Evolutionary conservation across 495 filamentous ascomycete species (phyloP).

Genomic region (Podospora anserina): DNA sequence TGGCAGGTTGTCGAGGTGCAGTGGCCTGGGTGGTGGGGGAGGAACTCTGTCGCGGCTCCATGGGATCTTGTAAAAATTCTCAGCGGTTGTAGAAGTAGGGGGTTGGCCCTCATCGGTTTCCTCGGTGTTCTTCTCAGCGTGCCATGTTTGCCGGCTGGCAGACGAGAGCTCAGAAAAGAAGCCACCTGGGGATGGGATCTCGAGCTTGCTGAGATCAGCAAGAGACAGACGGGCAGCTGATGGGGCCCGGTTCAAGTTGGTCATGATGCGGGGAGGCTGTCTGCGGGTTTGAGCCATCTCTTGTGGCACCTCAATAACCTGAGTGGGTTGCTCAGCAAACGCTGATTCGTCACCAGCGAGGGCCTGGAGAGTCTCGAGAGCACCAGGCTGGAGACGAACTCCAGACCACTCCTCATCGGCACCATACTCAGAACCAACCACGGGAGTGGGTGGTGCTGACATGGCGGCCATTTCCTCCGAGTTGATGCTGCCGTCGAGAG

Average conservation of each 20-base stretch:
- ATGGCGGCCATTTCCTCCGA: constrained; percentile 79
- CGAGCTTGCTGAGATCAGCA: constrained; percentile 61
- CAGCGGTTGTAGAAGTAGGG: constrained; percentile 74
- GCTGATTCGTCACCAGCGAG: constrained; percentile 59
- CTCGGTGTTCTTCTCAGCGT: constrained; percentile 37
- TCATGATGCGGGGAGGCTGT: constrained; percentile 39
- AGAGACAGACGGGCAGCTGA: constrained; percentile 46
- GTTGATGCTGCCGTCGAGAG: constrained; percentile 80
- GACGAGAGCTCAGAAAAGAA: constrained; percentile 83
- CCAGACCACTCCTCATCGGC: constrained; percentile 53
- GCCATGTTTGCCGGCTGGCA: constrained; percentile 75
- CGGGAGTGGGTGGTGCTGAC: constrained; percentile 77
- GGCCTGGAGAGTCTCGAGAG: constrained; percentile 72
- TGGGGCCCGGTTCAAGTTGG: constrained; percentile 29
- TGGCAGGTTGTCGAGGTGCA: constrained; percentile 31
- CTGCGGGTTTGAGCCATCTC: constrained; percentile 41
- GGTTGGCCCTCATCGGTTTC: constrained; percentile 46
- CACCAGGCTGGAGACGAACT: constrained; percentile 73
- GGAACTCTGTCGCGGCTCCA: constrained; percentile 50
- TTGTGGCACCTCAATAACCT: constrained; percentile 48
- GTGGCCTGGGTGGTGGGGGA: constrained; percentile 34
- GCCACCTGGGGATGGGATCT: constrained; percentile 83
- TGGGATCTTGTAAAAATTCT: constrained; percentile 78
- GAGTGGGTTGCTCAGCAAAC: constrained; percentile 49
- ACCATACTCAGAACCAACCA: constrained; percentile 57